phyloP scores from a whole-genome alignment of 2,329 filamentous ascomycete genomes.

The Fusarium luffae region DNA sequence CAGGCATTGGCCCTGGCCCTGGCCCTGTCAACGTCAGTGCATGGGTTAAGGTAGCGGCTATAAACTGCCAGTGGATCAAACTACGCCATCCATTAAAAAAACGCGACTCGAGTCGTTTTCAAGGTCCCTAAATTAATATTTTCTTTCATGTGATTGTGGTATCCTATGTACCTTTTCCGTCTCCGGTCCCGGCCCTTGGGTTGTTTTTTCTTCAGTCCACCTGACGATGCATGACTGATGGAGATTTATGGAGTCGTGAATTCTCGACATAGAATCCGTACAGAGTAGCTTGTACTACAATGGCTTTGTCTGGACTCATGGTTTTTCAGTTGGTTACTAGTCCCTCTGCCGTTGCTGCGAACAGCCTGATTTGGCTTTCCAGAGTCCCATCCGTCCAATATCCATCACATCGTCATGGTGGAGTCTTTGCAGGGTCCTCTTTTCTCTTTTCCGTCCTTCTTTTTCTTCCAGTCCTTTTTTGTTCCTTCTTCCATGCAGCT shows the following conservation, averaged over 20 bases:
- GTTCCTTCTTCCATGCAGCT: conserved; percentile 29
- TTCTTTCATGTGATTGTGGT: conserved; percentile 26
- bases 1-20: not conserved
- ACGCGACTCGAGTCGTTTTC: conserved; percentile 12
- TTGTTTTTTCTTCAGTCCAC: conserved; percentile 20
- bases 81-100: conserved; percentile 33
- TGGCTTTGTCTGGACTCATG: not conserved
- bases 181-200: conserved; percentile 16
- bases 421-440: conserved; percentile 39
- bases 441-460: conserved; percentile 33
- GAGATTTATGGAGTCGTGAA: conserved; percentile 3
- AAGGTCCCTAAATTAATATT: conserved; percentile 7
- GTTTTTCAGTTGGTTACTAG: not conserved
- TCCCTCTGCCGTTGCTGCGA: not conserved
- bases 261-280: not conserved
- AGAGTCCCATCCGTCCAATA: conserved; percentile 1
- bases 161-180: conserved; percentile 15
- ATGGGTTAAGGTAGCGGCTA: conserved; percentile 27
- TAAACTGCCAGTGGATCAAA: conserved; percentile 24
- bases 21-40: conserved; percentile 9
- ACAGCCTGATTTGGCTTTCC: not conserved
- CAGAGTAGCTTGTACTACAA: not conserved
- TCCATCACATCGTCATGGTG: conserved; percentile 37
- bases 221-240: conserved; percentile 16
- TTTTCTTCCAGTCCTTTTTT: conserved; percentile 9